Conservation (phyloP, 805 yeast genomes). For the Zygosaccharomyces siamensis region DNA sequence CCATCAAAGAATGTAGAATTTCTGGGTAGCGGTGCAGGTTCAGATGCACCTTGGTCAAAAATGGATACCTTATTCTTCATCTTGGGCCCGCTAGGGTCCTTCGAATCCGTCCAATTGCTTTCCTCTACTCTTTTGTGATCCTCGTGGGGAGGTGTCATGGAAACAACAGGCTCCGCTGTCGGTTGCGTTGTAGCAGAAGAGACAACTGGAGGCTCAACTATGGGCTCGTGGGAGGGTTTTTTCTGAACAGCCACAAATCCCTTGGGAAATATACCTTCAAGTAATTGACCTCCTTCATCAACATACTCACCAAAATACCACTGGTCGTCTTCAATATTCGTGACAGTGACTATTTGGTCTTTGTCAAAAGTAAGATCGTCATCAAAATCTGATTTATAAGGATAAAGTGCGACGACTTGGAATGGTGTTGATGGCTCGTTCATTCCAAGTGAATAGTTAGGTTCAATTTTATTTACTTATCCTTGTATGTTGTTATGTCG, state of each 20-base stretch:
- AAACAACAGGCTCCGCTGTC: not conserved
- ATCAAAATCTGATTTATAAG: slow-evolving; percentile 64
- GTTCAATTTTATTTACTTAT: not conserved
- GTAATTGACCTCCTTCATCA: slow-evolving; percentile 38
- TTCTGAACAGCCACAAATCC: slow-evolving; percentile 56
- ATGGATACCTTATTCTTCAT: slow-evolving; percentile 48
- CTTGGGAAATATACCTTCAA: slow-evolving; percentile 81
- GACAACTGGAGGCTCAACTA: not conserved
- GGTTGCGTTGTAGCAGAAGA: not conserved
- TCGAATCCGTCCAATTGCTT: slow-evolving; percentile 9
- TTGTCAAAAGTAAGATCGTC: slow-evolving; percentile 75
- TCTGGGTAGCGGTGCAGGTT: slow-evolving; percentile 49
- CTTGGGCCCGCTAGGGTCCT: slow-evolving; percentile 16
- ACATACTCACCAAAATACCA: slow-evolving; percentile 76
- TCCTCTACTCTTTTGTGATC: slow-evolving; percentile 3
- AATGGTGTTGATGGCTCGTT: slow-evolving; percentile 47
- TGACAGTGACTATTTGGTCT: slow-evolving; percentile 70
- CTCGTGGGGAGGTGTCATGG: not conserved
- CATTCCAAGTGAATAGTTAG: slow-evolving; percentile 15
- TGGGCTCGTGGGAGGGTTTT: not conserved
- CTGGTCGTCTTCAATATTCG: slow-evolving; percentile 80
- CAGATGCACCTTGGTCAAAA: slow-evolving; percentile 40
- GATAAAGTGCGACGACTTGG: slow-evolving; percentile 61
- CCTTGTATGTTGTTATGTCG: not conserved
- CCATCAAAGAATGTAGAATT: slow-evolving; percentile 34